phyloP scores from a whole-genome alignment of 2,329 filamentous ascomycete genomes.

The Chaetomium globosum region DNA sequence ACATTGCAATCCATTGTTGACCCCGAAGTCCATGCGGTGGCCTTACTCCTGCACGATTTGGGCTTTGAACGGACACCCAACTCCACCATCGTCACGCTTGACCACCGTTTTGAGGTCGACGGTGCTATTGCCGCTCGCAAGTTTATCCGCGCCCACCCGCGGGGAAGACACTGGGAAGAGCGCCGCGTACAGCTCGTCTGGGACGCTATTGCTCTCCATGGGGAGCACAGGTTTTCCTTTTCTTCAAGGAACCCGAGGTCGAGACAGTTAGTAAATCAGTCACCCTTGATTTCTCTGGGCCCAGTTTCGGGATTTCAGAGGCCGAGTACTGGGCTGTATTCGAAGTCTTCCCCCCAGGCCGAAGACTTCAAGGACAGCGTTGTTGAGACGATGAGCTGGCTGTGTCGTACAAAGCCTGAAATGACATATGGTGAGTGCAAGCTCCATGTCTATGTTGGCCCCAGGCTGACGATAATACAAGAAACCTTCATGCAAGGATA shows the following conservation, averaged over 20 bases:
- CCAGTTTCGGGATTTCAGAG: background rate
- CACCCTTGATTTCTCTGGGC: background rate
- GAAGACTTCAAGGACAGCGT: background rate
- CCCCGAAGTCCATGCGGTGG: conserved; percentile 6
- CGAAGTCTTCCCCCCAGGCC: background rate
- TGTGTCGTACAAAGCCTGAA: background rate
- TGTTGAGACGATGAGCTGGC: conserved; percentile 1
- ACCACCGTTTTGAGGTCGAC: conserved; percentile 8
- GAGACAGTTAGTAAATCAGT: background rate
- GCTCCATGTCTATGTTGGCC: background rate
- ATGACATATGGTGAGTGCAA: conserved; percentile 3
- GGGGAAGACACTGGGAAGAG: background rate
- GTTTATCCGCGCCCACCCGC: background rate
- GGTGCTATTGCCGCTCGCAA: conserved; percentile 9
- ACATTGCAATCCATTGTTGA: background rate
- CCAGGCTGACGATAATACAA: background rate
- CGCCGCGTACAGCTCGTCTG: conserved; percentile 8
- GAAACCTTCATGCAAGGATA: conserved; percentile 2
- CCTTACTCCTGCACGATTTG: conserved; percentile 4
- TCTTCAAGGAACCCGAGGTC: background rate
- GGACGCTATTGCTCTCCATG: conserved; percentile 4
- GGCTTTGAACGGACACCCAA: background rate
- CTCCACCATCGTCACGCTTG: conserved; percentile 6
- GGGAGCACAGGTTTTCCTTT: background rate
- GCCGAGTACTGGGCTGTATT: background rate